phyloP scores from a whole-genome alignment of 257 asterid genomes.

The Salvia miltiorrhiza region DNA sequence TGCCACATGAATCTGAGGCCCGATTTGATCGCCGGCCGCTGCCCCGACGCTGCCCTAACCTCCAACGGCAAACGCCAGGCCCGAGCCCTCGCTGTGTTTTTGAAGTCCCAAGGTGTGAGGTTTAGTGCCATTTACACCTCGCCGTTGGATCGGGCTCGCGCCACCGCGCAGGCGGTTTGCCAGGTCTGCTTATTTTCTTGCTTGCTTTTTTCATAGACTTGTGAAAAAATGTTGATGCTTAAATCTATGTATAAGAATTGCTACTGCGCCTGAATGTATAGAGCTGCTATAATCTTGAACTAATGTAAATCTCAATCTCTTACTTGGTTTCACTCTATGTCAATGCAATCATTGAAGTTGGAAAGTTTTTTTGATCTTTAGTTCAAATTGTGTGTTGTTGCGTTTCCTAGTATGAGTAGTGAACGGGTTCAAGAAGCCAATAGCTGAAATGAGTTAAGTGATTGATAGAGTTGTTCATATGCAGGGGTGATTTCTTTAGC shows the following conservation, averaged over 20 bases:
- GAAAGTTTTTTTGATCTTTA: background rate
- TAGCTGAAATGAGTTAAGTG: background rate
- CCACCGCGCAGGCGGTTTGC: conserved; percentile 74
- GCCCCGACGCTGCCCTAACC: conserved; percentile 88
- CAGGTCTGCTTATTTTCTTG: conserved; percentile 48
- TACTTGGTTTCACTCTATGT: no score
- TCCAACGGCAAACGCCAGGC: conserved; percentile 96
- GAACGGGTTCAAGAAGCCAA: background rate
- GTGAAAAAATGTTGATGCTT: background rate
- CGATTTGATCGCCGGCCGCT: conserved; percentile 87
- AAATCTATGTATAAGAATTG: background rate
- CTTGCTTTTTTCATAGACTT: conserved; percentile 9
- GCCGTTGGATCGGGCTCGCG: conserved; percentile 86
- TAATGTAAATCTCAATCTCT: background rate
- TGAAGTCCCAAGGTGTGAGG: conserved; percentile 76
- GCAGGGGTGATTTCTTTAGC: background rate
- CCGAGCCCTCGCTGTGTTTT: conserved; percentile 79
- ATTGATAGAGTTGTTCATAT: background rate
- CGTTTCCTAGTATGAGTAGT: background rate
- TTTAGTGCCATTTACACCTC: conserved; percentile 75
- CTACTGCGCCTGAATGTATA: conserved; percentile 1
- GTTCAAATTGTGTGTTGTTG: background rate
- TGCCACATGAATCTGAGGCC: conserved; percentile 90
- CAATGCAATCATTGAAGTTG: background rate
- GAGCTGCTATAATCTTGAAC: background rate